Percentiles rank a stretch among this genome's conserved stretches.
Conservation (phyloP, 129 eudicot genomes). For the Rutidosis leptorrhynchoides region DNA sequence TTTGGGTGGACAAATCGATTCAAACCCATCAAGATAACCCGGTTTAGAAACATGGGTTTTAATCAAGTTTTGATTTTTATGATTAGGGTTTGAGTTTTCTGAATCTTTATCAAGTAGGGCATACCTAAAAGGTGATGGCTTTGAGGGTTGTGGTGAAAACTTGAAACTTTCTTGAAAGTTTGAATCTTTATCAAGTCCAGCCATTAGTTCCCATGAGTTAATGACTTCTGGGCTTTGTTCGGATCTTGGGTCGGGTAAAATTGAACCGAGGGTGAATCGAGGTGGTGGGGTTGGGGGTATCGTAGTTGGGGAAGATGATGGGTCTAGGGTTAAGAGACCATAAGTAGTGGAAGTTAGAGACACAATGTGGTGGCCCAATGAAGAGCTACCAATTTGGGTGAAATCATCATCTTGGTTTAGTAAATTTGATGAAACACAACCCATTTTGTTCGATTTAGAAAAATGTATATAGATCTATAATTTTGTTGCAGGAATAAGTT, state of each 20-base stretch:
- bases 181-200: slow-evolving; percentile 53
- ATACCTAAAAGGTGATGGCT: slow-evolving; percentile 28
- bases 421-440: slow-evolving; percentile 80
- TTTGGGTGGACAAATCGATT: slow-evolving; percentile 60
- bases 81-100: slow-evolving; percentile 28
- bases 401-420: slow-evolving; percentile 70
- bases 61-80: slow-evolving; percentile 6
- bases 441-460: slow-evolving; percentile 39
- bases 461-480: neutral
- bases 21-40: slow-evolving; percentile 45
- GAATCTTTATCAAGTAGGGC: slow-evolving; percentile 29
- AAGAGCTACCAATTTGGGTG: slow-evolving; percentile 38
- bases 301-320: slow-evolving; percentile 15
- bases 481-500: neutral
- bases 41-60: neutral
- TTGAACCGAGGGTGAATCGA: slow-evolving; percentile 45
- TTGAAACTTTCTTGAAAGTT: slow-evolving; percentile 37
- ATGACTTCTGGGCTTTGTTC: slow-evolving; percentile 52
- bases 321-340: slow-evolving; percentile 65
- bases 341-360: slow-evolving; percentile 89
- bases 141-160: slow-evolving; percentile 41
- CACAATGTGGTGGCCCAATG: slow-evolving; percentile 83
- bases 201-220: slow-evolving; percentile 92
- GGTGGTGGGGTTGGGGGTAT: slow-evolving; percentile 50
- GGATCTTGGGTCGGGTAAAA: slow-evolving; percentile 31